These are phyloP conservation scores for Candida xyloterini DNA, from an alignment of 805 yeast genomes.

Conservation along the genomic window DNA sequence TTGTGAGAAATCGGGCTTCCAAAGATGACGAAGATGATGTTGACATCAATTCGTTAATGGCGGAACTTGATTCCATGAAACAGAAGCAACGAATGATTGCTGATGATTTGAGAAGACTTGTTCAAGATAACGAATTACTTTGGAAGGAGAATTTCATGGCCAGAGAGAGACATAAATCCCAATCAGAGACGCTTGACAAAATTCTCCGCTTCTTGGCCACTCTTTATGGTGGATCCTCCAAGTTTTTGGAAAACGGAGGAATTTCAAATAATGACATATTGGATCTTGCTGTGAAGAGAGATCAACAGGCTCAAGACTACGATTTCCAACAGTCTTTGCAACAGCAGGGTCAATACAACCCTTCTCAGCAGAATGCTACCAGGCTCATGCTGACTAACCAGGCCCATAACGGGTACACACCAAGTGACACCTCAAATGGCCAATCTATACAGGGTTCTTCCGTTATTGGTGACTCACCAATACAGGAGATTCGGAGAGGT, in stretches of 20 bases:
- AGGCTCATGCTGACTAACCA: constrained; percentile 29
- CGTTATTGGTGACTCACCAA: constrained; percentile 21
- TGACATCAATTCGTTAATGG: constrained; percentile 53
- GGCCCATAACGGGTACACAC: constrained; percentile 22
- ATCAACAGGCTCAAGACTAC: constrained; percentile 14
- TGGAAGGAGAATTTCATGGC: constrained; percentile 88
- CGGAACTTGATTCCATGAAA: constrained; percentile 73
- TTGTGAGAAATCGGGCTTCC: constrained; percentile 66
- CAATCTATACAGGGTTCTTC: constrained; percentile 3
- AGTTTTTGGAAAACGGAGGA: constrained; percentile 27
- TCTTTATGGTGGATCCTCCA: constrained; percentile 64
- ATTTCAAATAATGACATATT: constrained; percentile 17
- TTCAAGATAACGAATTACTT: constrained; percentile 81
- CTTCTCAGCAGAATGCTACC: constrained; percentile 10
- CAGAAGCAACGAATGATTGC: constrained; percentile 76
- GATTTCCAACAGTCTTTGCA: constrained; percentile 13
- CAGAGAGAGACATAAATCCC: constrained; percentile 81
- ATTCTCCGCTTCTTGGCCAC: constrained; percentile 85
- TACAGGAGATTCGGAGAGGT: constrained; percentile 31
- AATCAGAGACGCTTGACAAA: constrained; percentile 83
- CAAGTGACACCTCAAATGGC: constrained; percentile 2
- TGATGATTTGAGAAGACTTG: constrained; percentile 78
- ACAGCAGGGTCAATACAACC: constrained; percentile 10
- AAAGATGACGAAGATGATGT: constrained; percentile 41
- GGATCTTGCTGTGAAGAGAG: constrained; percentile 17